Percentiles rank a stretch among this genome's conserved stretches.
phyloP scores from a whole-genome alignment of 768 basidiomycete species.

The Megacollybia marginata region DNA sequence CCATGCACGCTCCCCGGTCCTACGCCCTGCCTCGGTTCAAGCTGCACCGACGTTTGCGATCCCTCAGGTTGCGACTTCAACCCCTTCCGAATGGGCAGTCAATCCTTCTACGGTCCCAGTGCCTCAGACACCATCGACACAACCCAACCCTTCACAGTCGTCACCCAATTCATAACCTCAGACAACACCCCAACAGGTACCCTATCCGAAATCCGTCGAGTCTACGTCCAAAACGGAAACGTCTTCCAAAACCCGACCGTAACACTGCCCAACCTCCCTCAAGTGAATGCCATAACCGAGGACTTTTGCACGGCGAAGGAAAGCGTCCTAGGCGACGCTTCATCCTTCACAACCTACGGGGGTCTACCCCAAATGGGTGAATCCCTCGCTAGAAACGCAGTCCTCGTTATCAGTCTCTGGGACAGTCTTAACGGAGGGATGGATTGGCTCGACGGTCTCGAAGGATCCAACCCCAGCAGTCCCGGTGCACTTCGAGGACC shows the following conservation, averaged over 20 bases:
- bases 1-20: slow-evolving; percentile 34
- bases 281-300: slow-evolving; percentile 40
- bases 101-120: slow-evolving; percentile 39
- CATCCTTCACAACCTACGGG: slow-evolving; percentile 35
- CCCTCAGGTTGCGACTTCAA: slow-evolving; percentile 57
- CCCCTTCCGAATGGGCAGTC: slow-evolving; percentile 48
- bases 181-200: slow-evolving; percentile 36
- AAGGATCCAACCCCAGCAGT: slow-evolving; percentile 20
- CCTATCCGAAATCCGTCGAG: slow-evolving; percentile 45
- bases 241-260: slow-evolving; percentile 44
- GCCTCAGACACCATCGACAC: slow-evolving; percentile 37
- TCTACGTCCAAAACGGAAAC: slow-evolving; percentile 47
- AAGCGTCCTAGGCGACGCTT: slow-evolving; percentile 38
- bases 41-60: slow-evolving; percentile 42
- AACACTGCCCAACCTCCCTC: slow-evolving; percentile 35
- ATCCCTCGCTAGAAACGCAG: slow-evolving; percentile 35
- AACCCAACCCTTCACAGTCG: slow-evolving; percentile 42
- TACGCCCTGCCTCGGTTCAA: slow-evolving; percentile 33
- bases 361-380: slow-evolving; percentile 28
- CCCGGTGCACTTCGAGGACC: slow-evolving; percentile 42
- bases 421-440: slow-evolving; percentile 48
- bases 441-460: slow-evolving; percentile 50
- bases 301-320: slow-evolving; percentile 42
- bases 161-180: slow-evolving; percentile 49
- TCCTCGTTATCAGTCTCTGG: slow-evolving; percentile 44